Conservation (phyloP, 106 monocot genomes). For the Acanthochlamys bracteata region DNA sequence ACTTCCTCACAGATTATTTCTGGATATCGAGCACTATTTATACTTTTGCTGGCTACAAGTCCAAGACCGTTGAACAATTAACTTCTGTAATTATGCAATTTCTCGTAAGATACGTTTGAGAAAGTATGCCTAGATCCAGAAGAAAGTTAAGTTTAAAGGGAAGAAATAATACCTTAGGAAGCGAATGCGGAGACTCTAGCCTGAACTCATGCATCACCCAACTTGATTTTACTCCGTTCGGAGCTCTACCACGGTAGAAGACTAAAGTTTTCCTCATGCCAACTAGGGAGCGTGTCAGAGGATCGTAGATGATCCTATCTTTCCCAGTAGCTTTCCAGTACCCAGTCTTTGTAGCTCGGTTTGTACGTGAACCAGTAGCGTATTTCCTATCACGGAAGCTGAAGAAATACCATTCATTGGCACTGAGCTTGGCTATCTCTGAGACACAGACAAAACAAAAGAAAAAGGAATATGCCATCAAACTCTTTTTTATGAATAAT, state of each 20-base stretch:
- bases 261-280: slow-evolving; percentile 78
- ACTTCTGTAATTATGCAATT: neutral
- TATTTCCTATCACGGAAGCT: slow-evolving; percentile 75
- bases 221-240: slow-evolving; percentile 35
- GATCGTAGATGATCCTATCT: slow-evolving; percentile 33
- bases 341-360: slow-evolving; percentile 56
- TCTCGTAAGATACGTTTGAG: too few species aligned
- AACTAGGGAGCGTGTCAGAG: slow-evolving; percentile 11
- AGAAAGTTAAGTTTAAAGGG: neutral
- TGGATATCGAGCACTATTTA: neutral
- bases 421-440: slow-evolving; percentile 57
- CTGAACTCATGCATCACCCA: slow-evolving; percentile 79
- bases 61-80: too few species aligned
- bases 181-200: slow-evolving; percentile 34
- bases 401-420: slow-evolving; percentile 80
- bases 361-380: slow-evolving; percentile 48
- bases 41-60: neutral
- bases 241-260: slow-evolving; percentile 61
- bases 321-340: slow-evolving; percentile 77
- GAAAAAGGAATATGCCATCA: neutral
- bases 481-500: neutral
- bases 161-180: slow-evolving; percentile 36
- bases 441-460: neutral
- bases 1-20: neutral
- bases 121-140: too few species aligned